Conservation (phyloP, 2,329 filamentous ascomycete genomes). For the Penicillium janthinellum region DNA sequence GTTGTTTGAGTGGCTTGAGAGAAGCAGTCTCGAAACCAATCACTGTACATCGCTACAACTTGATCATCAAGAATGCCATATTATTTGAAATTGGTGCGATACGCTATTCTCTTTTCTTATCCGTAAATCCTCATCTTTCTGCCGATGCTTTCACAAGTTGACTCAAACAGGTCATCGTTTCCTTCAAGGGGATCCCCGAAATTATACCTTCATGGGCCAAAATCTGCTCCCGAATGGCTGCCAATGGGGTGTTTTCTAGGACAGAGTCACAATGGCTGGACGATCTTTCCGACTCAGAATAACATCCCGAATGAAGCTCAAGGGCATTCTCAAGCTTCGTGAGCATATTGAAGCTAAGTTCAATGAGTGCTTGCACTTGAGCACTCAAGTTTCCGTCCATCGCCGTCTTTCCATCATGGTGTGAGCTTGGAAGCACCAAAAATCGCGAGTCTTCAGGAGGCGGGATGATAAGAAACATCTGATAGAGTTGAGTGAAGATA, state of each 20-base stretch:
- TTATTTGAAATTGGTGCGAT: too few species aligned
- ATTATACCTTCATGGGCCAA: slow-evolving; percentile 14
- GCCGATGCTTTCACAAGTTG: slow-evolving; percentile 13
- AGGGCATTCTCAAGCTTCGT: slow-evolving; percentile 15
- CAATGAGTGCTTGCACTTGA: slow-evolving; percentile 17
- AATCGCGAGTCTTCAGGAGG: slow-evolving; percentile 15
- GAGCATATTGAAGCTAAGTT: slow-evolving; percentile 17
- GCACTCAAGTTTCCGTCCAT: slow-evolving; percentile 12
- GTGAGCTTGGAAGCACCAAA: slow-evolving; percentile 15
- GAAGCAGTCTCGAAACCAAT: too few species aligned
- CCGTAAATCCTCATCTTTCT: neutral
- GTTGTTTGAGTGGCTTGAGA: too few species aligned
- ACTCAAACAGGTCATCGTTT: slow-evolving; percentile 18
- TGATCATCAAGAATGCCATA: too few species aligned
- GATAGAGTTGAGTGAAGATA: slow-evolving; percentile 22
- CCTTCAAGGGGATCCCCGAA: slow-evolving; percentile 13
- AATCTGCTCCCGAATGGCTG: slow-evolving; percentile 16
- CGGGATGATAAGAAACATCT: slow-evolving; percentile 18
- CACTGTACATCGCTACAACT: too few species aligned
- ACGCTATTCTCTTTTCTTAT: neutral
- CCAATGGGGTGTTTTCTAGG: slow-evolving; percentile 1
- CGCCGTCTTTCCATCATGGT: slow-evolving; percentile 11
- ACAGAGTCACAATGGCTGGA: neutral
- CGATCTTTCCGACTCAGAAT: neutral
- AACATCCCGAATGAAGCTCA: neutral